Conservation (phyloP, 2,329 filamentous ascomycete genomes). For the Ophiostoma montium region DNA sequence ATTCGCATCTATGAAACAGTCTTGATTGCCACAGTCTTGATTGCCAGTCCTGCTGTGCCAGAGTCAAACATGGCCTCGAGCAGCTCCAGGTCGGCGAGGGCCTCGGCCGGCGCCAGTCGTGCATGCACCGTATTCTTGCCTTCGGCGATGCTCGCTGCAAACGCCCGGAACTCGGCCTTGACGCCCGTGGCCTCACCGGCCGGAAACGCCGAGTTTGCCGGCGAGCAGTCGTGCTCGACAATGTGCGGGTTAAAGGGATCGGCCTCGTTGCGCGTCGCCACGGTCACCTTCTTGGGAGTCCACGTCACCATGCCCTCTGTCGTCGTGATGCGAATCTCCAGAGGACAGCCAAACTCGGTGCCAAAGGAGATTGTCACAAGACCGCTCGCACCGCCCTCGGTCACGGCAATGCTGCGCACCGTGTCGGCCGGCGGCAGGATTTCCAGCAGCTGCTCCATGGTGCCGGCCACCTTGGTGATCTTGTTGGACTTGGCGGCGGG, state of each 20-base stretch:
- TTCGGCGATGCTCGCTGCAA: conserved; percentile 15
- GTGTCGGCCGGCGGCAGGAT: conserved; percentile 54
- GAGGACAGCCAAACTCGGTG: conserved; percentile 18
- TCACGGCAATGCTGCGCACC: conserved; percentile 36
- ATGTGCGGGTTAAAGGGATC: background rate
- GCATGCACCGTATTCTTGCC: conserved; percentile 12
- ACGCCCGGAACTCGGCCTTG: conserved; percentile 18
- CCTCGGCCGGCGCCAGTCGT: conserved; percentile 18
- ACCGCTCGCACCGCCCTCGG: conserved; percentile 16
- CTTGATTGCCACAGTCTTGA: conserved; percentile 2
- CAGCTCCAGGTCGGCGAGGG: conserved; percentile 19
- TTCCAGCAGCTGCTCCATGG: conserved; percentile 37
- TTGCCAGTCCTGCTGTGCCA: conserved; percentile 12
- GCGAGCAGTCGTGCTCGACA: conserved; percentile 10
- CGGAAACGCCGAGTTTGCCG: conserved; percentile 10
- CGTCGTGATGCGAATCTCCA: conserved; percentile 17
- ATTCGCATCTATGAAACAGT: too few species aligned
- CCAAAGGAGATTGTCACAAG: conserved; percentile 18
- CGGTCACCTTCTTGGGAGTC: conserved; percentile 14
- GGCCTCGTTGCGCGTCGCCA: conserved; percentile 5
- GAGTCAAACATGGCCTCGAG: conserved; percentile 19
- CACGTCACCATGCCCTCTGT: conserved; percentile 18
- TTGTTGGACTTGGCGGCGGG: conserved; percentile 17
- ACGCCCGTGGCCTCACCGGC: conserved; percentile 15
- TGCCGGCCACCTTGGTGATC: conserved; percentile 35